phyloP scores from a whole-genome alignment of 148 eudicot genomes.

The Rhododendron simsii region DNA sequence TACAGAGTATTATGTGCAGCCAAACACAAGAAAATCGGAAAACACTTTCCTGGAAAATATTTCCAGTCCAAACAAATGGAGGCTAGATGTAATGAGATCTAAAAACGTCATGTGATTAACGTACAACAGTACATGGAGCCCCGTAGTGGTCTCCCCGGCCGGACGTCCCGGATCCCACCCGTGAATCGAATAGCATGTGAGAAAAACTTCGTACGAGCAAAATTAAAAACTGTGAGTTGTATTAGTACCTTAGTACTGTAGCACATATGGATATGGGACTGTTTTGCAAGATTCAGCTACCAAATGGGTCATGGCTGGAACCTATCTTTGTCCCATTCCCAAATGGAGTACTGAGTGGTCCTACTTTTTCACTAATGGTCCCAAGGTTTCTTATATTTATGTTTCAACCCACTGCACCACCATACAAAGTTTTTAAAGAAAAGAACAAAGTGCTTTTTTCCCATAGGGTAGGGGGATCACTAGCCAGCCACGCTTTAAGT shows the following conservation, averaged over 20 bases:
- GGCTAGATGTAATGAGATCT: too few species aligned
- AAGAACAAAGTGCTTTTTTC: not conserved
- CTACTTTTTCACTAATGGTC: not conserved
- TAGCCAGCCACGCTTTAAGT: not conserved
- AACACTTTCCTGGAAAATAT: too few species aligned
- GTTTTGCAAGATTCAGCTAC: not conserved
- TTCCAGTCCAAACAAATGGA: too few species aligned
- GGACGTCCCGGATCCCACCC: not conserved
- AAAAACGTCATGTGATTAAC: too few species aligned
- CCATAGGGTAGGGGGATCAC: not conserved
- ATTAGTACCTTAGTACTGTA: not conserved
- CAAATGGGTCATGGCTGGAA: not conserved
- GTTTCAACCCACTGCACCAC: not conserved
- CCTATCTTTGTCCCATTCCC: not conserved
- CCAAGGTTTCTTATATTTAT: not conserved
- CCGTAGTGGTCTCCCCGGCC: not conserved
- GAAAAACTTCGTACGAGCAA: not conserved
- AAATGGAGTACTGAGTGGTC: not conserved
- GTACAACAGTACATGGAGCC: not conserved
- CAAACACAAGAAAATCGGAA: too few species aligned
- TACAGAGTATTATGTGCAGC: too few species aligned
- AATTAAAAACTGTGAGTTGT: not conserved
- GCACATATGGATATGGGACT: not conserved
- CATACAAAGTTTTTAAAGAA: not conserved
- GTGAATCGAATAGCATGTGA: not conserved